Evolutionary conservation across 2,329 filamentous ascomycete species (phyloP), one percentile per base, ranked within the genome.

Genomic region (Epichloe uncinata): DNA sequence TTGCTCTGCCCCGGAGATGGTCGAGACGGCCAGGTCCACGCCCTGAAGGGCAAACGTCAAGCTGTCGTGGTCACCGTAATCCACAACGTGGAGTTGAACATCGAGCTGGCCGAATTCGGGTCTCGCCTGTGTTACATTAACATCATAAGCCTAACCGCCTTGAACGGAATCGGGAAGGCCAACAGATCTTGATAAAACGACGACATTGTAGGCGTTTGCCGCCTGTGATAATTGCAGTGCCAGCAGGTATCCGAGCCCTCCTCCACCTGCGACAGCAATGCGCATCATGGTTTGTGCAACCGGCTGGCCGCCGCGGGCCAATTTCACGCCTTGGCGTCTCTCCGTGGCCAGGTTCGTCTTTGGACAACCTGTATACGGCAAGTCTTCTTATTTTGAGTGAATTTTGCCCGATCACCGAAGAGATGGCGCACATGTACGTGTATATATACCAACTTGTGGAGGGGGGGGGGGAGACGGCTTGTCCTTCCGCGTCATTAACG

Each of bases 11-110:
- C 82, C 83, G 2, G 76, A 77, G 45, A 89, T 78, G 1, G 84
- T 89, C 1, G 84, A 89, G 50, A 89, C 84, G 57, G 88, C 77
- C 11, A 86, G 75, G 63, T 89, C 82, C 41, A 87, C 75, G 9
- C 85, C 85, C 51, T 75, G 75, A n/a, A 90, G 74, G 8, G 78
- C 75, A 61, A 81, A 87, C 15, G 71, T 71, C 30, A 90, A 72
- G 41, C 73, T 73, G 1, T 73, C 69, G 34, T 73, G 63, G 53
- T 79, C 70, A 54, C 72, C 65, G 62, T 87, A 89, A 67, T 87
- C 73, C n/a, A 87, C 81, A 40, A 78, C 69, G 50, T 80, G 71
- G 44, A 87, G 78, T 63, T 87, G 84, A 57, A 83, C 82, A 43
- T 74, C 77, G 52, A 74, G 70, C 12, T 68, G 61, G 43, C 71